phyloP scores from a whole-genome alignment of 768 basidiomycete species.

The Suillus subalutaceus region DNA sequence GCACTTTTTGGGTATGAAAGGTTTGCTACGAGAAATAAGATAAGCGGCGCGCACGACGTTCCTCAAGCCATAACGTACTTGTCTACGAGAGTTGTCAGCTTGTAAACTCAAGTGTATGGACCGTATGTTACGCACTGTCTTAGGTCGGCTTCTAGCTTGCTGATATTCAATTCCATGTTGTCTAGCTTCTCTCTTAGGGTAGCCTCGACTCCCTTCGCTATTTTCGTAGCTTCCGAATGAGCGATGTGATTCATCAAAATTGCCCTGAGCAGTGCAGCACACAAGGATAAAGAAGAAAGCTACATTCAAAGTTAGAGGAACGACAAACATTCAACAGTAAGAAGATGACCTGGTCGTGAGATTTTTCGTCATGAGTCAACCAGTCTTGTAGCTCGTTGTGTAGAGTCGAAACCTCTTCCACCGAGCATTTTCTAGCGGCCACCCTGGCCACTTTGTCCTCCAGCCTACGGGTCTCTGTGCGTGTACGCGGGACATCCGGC shows the following conservation, averaged over 20 bases:
- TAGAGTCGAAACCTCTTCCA: constrained; percentile 78
- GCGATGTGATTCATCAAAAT: constrained; percentile 82
- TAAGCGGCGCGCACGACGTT: constrained; percentile 14
- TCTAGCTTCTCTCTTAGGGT: constrained; percentile 67
- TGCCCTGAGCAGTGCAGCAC: constrained; percentile 76
- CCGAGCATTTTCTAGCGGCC: constrained; percentile 83
- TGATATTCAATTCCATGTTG: constrained; percentile 57
- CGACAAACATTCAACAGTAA: constrained; percentile 2
- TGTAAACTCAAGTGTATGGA: constrained; percentile 16
- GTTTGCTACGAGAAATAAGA: constrained; percentile 46
- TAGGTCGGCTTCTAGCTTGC: constrained; percentile 68
- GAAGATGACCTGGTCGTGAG: constrained; percentile 58
- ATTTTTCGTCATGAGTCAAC: constrained; percentile 61
- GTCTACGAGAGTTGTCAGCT: constrained; percentile 44
- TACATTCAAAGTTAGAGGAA: constrained; percentile 30
- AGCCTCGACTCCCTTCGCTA: constrained; percentile 62
- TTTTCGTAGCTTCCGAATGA: constrained; percentile 74
- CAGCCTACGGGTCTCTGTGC: constrained; percentile 62
- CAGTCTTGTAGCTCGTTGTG: constrained; percentile 81
- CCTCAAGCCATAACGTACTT: constrained; percentile 48
- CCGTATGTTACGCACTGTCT: constrained; percentile 56
- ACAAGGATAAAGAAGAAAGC: constrained; percentile 70
- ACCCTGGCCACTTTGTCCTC: constrained; percentile 80
- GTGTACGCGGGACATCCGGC: constrained; percentile 40
- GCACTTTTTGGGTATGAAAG: constrained; percentile 65